Evolutionary conservation across 148 eudicot genomes (phyloP), one percentile per base, ranked within the genome.

Genomic region (Camellia sinensis): DNA sequence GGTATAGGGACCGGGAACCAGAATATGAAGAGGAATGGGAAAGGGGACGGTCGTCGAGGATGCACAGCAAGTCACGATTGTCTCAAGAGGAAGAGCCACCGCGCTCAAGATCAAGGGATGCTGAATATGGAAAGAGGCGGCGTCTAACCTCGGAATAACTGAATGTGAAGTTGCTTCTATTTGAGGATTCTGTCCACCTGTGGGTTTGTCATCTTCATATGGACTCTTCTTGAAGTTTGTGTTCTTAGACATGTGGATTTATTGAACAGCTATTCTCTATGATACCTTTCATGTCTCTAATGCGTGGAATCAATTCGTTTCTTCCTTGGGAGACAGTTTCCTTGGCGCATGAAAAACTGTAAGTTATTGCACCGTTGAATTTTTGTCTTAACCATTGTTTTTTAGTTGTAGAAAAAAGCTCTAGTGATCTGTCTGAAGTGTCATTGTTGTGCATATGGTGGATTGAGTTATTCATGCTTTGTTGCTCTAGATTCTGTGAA

Each of bases 21-120:
- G 93, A 91, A 46, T 86, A 90, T 80, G 95, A 91, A 73, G 96
- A 72, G 50, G 75, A 90, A 67, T 83, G 97, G 94, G 98, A 94
- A 21, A 88, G 92, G 82, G 97, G 93, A n/a, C 83, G 91, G 48
- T 88, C 98, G 60, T 94, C 98, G 17, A 91, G 93, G 85, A 85
- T 90, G 63, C 90, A 90, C 64, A 87, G 89, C 76, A 92, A 89
- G 73, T 85, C 96, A 21, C 87, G 91, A 5, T 52, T 83, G 59
- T 72, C 81, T 5, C 88, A 68, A 17, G 82, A 87, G 76, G 94
- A 93, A 48, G 93, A 87, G 29, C 89, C 88, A 37, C 85, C 92
- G 37, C 37, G 37, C 17, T 84, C 97, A 61, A 87, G 92, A 78
- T 90, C 97, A 41, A 87, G 93, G 82, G 95, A 90, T 86, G 90